Conservation (phyloP, 1,284 basidiomycete species). For the Ceratorhiza oryzae-sativae region DNA sequence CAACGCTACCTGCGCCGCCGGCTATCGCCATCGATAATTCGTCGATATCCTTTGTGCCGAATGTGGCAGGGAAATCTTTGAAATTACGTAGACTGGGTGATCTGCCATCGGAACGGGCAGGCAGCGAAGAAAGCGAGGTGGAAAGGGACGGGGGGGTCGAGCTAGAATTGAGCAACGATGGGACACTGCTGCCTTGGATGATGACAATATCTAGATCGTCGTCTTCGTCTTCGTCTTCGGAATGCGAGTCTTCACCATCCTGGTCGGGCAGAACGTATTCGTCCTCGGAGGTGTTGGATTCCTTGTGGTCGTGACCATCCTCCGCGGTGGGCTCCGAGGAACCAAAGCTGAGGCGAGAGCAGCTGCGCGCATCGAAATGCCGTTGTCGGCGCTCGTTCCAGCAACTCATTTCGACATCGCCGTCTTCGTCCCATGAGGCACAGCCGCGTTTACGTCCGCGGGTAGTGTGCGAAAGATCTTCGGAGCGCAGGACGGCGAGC, state of each 20-base stretch:
- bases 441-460: constrained; percentile 27
- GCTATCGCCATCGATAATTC: constrained; percentile 17
- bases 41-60: constrained; percentile 11
- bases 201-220: constrained; percentile 36
- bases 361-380: not conserved
- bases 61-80: not conserved
- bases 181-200: constrained; percentile 4
- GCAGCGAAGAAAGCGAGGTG: constrained; percentile 35
- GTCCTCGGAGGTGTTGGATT: constrained; percentile 11
- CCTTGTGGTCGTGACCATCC: not conserved
- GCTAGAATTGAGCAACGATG: constrained; percentile 14
- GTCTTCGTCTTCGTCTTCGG: constrained; percentile 28
- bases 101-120: constrained; percentile 9
- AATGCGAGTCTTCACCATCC: constrained; percentile 1
- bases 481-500: constrained; percentile 16
- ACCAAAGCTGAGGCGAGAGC: not conserved
- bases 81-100: constrained; percentile 11
- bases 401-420: constrained; percentile 24
- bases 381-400: constrained; percentile 30
- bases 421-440: constrained; percentile 33
- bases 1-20: constrained; percentile 34
- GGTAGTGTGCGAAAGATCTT: constrained; percentile 16
- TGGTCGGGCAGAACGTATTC: constrained; percentile 11
- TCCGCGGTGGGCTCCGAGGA: not conserved
- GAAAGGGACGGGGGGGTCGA: constrained; percentile 31